phyloP scores from a whole-genome alignment of 164 flowering plant species.

The Piper betle region DNA sequence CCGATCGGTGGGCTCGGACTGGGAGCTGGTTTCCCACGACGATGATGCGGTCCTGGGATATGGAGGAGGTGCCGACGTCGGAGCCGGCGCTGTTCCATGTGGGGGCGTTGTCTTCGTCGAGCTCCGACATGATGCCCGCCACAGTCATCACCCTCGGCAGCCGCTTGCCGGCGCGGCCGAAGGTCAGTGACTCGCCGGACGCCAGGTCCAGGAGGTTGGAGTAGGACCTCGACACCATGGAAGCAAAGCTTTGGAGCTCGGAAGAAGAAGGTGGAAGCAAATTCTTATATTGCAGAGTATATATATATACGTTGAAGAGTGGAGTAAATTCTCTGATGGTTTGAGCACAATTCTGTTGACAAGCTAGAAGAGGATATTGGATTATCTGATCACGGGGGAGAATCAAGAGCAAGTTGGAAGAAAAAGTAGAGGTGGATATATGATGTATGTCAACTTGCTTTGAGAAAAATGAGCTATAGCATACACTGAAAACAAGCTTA shows the following conservation, averaged over 20 bases:
- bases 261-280: too few species aligned
- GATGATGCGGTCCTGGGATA: slow-evolving; percentile 28
- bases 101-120: slow-evolving; percentile 55
- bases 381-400: neutral
- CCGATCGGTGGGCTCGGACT: slow-evolving; percentile 46
- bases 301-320: neutral
- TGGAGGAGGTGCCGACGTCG: slow-evolving; percentile 25
- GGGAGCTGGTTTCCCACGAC: slow-evolving; percentile 71
- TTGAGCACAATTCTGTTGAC: neutral
- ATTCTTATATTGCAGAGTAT: too few species aligned
- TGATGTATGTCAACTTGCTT: neutral
- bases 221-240: slow-evolving; percentile 64
- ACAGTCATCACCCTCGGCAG: slow-evolving; percentile 60
- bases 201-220: slow-evolving; percentile 70
- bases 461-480: neutral
- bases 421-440: neutral
- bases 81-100: slow-evolving; percentile 32
- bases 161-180: slow-evolving; percentile 29
- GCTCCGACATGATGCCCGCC: slow-evolving; percentile 48
- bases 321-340: too few species aligned
- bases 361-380: neutral
- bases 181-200: slow-evolving; percentile 47
- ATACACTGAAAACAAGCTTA: neutral
- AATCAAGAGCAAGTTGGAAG: too few species aligned
- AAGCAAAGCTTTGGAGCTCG: too few species aligned